These are phyloP conservation scores for Quercus parvula DNA, from an alignment of 306 rosid genomes.

Conservation along the genomic window DNA sequence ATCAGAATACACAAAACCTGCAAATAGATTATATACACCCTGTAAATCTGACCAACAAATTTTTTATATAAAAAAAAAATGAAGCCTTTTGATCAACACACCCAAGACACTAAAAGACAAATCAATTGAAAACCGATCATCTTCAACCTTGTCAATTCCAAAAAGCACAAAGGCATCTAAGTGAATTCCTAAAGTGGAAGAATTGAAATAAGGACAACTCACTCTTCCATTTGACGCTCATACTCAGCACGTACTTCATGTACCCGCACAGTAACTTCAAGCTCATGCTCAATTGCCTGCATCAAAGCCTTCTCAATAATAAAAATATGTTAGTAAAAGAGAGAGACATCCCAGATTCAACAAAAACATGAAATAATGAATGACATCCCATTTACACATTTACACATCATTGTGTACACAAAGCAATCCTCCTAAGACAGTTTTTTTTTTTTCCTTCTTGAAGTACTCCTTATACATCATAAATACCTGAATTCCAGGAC, in stretches of 20 bases:
- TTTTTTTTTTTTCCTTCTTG: background rate
- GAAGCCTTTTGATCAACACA: background rate
- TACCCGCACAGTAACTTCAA: conserved; percentile 86
- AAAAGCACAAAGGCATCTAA: background rate
- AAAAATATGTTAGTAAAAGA: conserved; percentile 7
- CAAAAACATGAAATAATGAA: background rate
- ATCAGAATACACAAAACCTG: background rate
- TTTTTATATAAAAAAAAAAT: background rate
- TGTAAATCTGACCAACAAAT: background rate
- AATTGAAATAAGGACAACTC: conserved; percentile 22
- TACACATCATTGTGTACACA: conserved; percentile 9
- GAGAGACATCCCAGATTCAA: conserved; percentile 1
- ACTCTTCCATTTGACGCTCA: conserved; percentile 93
- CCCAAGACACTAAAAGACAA: background rate
- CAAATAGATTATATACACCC: background rate
- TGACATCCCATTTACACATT: background rate
- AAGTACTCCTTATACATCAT: background rate
- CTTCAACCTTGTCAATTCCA: background rate
- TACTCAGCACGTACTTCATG: conserved; percentile 93
- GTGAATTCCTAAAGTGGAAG: background rate
- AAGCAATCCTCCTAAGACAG: background rate
- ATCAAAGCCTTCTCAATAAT: conserved; percentile 63
- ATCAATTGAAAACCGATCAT: background rate
- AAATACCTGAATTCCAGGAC: conserved; percentile 84
- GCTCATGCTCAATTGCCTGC: conserved; percentile 90